Evolutionary conservation across 306 rosid genomes (phyloP).

Genomic region (Cicer bijugum): DNA sequence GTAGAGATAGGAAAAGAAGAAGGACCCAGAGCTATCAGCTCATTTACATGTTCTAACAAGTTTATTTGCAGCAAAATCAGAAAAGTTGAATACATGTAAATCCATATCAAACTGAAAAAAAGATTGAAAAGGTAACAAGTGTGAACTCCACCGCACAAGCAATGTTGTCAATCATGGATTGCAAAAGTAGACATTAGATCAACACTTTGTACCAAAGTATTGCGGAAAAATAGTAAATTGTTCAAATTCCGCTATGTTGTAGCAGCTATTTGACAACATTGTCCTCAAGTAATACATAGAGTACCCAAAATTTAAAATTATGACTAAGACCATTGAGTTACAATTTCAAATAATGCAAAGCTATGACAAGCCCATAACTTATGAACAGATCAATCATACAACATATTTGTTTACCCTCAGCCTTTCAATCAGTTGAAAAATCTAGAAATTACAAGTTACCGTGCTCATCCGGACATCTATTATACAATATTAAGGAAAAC

Average conservation of each 20-base stretch:
- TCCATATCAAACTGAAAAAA: not conserved
- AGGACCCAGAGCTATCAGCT: constrained; percentile 3
- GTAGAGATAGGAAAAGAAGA: not conserved
- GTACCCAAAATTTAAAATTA: constrained; percentile 4
- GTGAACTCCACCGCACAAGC: not conserved
- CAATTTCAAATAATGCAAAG: not conserved
- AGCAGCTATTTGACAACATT: too few species aligned
- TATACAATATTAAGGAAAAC: not conserved
- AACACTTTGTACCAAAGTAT: too few species aligned
- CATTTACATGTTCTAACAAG: constrained; percentile 17
- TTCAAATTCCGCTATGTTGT: too few species aligned
- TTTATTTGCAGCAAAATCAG: constrained; percentile 13
- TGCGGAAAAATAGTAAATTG: too few species aligned
- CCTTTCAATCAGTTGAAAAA: not conserved
- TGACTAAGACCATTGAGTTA: not conserved
- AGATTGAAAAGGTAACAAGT: not conserved
- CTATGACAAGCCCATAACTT: constrained; percentile 15
- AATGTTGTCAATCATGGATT: not conserved
- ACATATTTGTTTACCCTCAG: not conserved
- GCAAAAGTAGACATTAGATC: too few species aligned
- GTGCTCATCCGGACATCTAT: not conserved
- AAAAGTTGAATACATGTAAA: not conserved
- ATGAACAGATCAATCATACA: not conserved
- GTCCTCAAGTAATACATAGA: not conserved
- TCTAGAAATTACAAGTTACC: not conserved